A percentile compares a stretch with the other conserved stretches of the same genome.
Evolutionary conservation across 83 land plant genomes (phyloP).

Genomic region (Picea engelmannii): DNA sequence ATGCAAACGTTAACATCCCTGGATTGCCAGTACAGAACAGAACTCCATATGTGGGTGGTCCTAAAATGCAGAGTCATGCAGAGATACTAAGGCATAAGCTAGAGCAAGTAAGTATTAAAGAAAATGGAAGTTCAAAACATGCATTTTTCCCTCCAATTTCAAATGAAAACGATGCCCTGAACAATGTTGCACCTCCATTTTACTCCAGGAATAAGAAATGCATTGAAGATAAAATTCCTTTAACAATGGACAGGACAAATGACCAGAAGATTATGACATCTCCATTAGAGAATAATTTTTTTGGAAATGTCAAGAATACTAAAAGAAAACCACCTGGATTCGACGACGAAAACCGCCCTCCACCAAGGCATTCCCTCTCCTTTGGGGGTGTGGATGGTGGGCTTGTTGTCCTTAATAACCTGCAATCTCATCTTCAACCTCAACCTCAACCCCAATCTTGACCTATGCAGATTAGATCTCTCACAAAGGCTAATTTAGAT

Average conservation of each 20-base stretch:
- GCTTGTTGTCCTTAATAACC: background rate
- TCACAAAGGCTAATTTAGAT: background rate
- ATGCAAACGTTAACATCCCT: background rate
- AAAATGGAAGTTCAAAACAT: no score
- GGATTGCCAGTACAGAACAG: slow-evolving; percentile 15
- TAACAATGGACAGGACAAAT: slow-evolving; percentile 9
- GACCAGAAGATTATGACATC: slow-evolving; percentile 12
- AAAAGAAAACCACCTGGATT: slow-evolving; percentile 10
- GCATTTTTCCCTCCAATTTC: background rate
- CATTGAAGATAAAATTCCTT: background rate
- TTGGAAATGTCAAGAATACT: background rate
- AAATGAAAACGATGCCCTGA: slow-evolving; percentile 19
- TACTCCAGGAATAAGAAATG: slow-evolving; percentile 11
- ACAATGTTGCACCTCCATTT: slow-evolving; percentile 44
- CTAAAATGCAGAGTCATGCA: background rate
- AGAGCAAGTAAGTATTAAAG: no score
- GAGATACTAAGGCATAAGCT: slow-evolving; percentile 2
- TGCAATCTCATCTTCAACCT: background rate
- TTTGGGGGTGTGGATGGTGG: no score
- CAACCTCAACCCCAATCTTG: slow-evolving; percentile 17
- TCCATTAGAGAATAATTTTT: background rate
- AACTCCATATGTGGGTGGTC: background rate
- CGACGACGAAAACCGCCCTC: background rate
- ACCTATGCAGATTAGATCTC: slow-evolving; percentile 10
- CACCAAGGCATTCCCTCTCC: background rate